Percentiles rank a stretch among this genome's conserved stretches.
phyloP scores from a whole-genome alignment of 108 stramenopile genomes.

The Cyclostephanos invisitatus region DNA sequence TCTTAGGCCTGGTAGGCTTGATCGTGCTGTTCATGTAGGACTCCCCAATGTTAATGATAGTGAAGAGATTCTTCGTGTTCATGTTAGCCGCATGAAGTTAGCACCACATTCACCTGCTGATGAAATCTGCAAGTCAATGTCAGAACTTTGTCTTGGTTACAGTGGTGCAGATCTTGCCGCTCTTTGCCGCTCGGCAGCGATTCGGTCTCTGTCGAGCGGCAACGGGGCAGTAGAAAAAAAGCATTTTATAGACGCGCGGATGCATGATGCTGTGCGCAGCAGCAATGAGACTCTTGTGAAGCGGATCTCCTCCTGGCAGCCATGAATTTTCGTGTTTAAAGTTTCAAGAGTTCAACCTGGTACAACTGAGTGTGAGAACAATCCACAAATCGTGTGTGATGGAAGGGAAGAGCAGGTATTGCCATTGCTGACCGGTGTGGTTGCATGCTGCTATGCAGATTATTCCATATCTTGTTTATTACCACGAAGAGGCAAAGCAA shows the following conservation, averaged over 20 bases:
- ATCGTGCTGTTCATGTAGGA: constrained; percentile 75
- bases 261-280: constrained; percentile 52
- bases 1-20: constrained; percentile 78
- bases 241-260: constrained; percentile 55
- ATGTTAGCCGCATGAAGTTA: constrained; percentile 60
- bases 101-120: constrained; percentile 22
- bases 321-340: not conserved
- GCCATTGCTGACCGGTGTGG: no score
- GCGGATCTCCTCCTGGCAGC: constrained; percentile 48
- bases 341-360: no score
- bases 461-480: no score
- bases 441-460: no score
- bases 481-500: no score
- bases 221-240: constrained; percentile 20
- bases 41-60: constrained; percentile 62
- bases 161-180: constrained; percentile 88
- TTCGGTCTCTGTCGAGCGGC: constrained; percentile 55
- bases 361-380: no score
- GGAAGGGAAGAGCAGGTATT: no score
- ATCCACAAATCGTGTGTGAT: no score
- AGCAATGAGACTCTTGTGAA: constrained; percentile 53
- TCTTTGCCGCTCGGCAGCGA: constrained; percentile 76
- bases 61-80: constrained; percentile 67
- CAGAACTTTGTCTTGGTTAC: constrained; percentile 61
- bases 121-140: constrained; percentile 53